A percentile compares a stretch with the other conserved stretches of the same genome.
Evolutionary conservation across 139 green algal genomes (phyloP).

Genomic region (Pleodorina starrii): DNA sequence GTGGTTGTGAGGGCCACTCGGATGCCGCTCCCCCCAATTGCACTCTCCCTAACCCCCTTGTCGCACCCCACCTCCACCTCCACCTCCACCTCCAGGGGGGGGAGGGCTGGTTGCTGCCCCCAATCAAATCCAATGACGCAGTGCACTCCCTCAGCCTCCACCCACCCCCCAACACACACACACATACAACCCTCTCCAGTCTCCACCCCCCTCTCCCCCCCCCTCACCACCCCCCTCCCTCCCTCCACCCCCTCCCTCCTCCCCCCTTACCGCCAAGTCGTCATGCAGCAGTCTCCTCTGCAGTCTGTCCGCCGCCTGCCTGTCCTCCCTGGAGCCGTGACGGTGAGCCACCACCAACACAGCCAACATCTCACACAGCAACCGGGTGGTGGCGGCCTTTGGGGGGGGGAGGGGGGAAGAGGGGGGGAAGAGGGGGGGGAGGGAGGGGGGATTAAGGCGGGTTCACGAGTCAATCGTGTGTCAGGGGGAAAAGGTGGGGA

Average conservation of each 20-base stretch:
- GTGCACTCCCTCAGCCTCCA: background rate
- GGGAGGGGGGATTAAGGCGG: background rate
- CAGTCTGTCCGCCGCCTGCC: constrained; percentile 78
- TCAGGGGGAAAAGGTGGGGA: no score
- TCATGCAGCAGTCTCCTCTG: constrained; percentile 84
- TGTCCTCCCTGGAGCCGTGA: constrained; percentile 68
- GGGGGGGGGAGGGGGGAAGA: background rate
- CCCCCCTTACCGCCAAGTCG: constrained; percentile 61
- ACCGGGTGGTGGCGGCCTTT: constrained; percentile 68
- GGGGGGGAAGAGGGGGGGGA: background rate
- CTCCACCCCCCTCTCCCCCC: background rate
- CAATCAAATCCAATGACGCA: background rate
- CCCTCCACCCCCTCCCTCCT: no score
- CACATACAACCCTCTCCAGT: no score
- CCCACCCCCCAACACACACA: background rate
- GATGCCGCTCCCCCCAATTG: no score
- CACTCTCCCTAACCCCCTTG: no score
- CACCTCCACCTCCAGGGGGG: no score
- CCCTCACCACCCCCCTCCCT: background rate
- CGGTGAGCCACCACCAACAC: constrained; percentile 79
- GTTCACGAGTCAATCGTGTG: no score
- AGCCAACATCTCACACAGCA: constrained; percentile 89
- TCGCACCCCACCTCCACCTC: no score
- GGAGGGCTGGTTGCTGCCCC: no score
- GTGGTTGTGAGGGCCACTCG: no score